Conservation (phyloP, 805 yeast genomes). For the Kazachstania martiniae region DNA sequence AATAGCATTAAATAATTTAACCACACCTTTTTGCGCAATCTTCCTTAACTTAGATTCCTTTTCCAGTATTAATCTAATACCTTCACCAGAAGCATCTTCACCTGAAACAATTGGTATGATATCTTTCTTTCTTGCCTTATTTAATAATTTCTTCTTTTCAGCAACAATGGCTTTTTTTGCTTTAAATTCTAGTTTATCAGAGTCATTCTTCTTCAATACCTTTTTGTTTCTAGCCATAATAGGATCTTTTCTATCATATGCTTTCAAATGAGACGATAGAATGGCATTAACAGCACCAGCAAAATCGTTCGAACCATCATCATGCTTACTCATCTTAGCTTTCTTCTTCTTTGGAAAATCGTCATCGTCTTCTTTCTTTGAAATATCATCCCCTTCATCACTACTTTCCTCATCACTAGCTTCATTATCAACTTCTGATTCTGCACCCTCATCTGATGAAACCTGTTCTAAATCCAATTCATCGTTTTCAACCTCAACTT, state of each 20-base stretch:
- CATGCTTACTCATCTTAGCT: conserved; percentile 45
- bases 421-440: conserved; percentile 2
- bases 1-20: conserved; percentile 73
- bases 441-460: neutral
- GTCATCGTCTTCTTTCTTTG: conserved; percentile 19
- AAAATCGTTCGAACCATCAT: conserved; percentile 67
- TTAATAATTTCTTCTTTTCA: conserved; percentile 61
- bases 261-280: conserved; percentile 74
- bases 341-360: conserved; percentile 38
- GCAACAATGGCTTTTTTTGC: conserved; percentile 60
- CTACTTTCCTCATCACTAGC: conserved; percentile 12
- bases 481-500: neutral
- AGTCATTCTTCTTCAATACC: conserved; percentile 60
- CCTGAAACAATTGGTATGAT: conserved; percentile 52
- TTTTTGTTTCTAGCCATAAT: conserved; percentile 76
- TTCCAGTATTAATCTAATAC: conserved; percentile 46
- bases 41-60: conserved; percentile 62
- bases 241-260: conserved; percentile 83
- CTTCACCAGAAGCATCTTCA: conserved; percentile 30
- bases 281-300: conserved; percentile 79
- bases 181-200: conserved; percentile 71
- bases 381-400: conserved; percentile 15
- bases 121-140: conserved; percentile 55
- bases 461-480: conserved; percentile 1
- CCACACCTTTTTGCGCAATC: conserved; percentile 82